These are phyloP conservation scores for Talaromyces sp. DNA, from an alignment of 2,329 filamentous ascomycete genomes.

Conservation along the genomic window DNA sequence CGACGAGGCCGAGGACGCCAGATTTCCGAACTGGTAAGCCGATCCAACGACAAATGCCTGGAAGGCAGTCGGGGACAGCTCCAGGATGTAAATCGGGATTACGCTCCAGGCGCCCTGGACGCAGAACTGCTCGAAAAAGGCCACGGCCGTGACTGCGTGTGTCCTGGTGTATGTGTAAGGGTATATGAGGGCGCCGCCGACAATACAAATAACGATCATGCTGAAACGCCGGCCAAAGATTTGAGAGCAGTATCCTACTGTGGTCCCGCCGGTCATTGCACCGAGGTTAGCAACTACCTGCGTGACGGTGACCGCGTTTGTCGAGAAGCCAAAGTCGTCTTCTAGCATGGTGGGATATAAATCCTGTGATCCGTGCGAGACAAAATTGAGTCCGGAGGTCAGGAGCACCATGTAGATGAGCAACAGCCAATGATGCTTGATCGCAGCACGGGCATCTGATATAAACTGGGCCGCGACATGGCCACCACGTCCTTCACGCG, in stretches of 20 bases:
- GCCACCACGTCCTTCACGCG: background rate
- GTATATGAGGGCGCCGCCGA: slow-evolving; percentile 63
- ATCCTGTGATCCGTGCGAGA: background rate
- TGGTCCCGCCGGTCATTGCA: background rate
- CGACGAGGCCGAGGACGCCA: slow-evolving; percentile 2
- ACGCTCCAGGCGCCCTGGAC: slow-evolving; percentile 67
- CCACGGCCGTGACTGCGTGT: slow-evolving; percentile 23
- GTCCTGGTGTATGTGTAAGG: slow-evolving; percentile 57
- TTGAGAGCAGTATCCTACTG: slow-evolving; percentile 64
- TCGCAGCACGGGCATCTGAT: background rate
- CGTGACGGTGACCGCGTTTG: background rate
- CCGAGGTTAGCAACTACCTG: slow-evolving; percentile 5
- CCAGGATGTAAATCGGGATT: slow-evolving; percentile 69
- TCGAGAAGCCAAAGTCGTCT: background rate
- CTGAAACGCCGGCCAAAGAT: slow-evolving; percentile 62
- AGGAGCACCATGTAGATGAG: background rate
- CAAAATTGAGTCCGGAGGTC: background rate
- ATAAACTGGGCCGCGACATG: background rate
- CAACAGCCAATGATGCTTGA: background rate
- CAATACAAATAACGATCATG: slow-evolving; percentile 55
- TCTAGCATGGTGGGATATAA: background rate
- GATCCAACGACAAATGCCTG: slow-evolving; percentile 46
- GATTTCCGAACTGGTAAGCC: slow-evolving; percentile 4
- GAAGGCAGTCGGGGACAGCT: slow-evolving; percentile 66
- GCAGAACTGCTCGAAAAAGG: slow-evolving; percentile 54